Conservation (phyloP, 495 filamentous ascomycete genomes). For the Daldinia decipiens region DNA sequence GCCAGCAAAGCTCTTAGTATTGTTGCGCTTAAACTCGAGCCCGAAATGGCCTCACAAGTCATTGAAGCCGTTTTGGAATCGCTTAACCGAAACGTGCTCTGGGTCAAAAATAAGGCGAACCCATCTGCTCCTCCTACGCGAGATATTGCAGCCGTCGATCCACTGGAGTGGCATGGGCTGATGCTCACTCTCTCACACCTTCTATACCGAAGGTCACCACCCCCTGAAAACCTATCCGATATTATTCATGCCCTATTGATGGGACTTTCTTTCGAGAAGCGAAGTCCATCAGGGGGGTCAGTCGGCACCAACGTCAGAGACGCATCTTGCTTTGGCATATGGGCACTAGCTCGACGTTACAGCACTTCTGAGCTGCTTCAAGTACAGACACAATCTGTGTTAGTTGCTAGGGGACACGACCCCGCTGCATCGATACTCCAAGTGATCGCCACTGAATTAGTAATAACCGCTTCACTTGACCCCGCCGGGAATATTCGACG, state of each 20-base stretch:
- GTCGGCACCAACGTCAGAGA: slow-evolving; percentile 95
- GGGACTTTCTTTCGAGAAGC: slow-evolving; percentile 86
- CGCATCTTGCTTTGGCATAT: slow-evolving; percentile 94
- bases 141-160: slow-evolving; percentile 77
- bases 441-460: slow-evolving; percentile 78
- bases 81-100: slow-evolving; percentile 81
- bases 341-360: slow-evolving; percentile 90
- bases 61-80: slow-evolving; percentile 83
- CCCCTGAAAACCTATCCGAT: slow-evolving; percentile 69
- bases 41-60: slow-evolving; percentile 83
- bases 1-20: slow-evolving; percentile 93
- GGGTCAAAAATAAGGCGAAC: slow-evolving; percentile 53
- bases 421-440: slow-evolving; percentile 69
- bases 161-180: slow-evolving; percentile 89
- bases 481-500: slow-evolving; percentile 91
- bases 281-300: slow-evolving; percentile 79
- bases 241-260: slow-evolving; percentile 76
- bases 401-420: slow-evolving; percentile 43
- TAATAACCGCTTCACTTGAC: slow-evolving; percentile 85
- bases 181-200: slow-evolving; percentile 88
- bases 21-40: slow-evolving; percentile 78
- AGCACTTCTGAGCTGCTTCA: slow-evolving; percentile 78
- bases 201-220: slow-evolving; percentile 79
- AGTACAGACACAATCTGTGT: slow-evolving; percentile 58
- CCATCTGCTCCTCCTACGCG: slow-evolving; percentile 53